These are phyloP conservation scores for Xerocomus amazonicus DNA, from an alignment of 1,284 basidiomycete species.

Conservation along the genomic window DNA sequence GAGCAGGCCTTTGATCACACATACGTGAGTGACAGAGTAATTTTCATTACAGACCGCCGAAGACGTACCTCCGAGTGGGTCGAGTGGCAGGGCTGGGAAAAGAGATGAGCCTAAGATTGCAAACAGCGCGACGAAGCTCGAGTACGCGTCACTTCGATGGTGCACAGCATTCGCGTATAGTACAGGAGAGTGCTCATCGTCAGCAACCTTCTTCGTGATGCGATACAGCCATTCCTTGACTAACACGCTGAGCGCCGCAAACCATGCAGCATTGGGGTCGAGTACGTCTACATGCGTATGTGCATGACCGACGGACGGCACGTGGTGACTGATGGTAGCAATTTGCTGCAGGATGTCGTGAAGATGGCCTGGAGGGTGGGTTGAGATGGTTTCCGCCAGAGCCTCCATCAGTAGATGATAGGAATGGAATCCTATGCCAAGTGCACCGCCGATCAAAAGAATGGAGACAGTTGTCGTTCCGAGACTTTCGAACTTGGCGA, in stretches of 20 bases:
- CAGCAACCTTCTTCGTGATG: conserved; percentile 83
- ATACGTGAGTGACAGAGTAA: conserved; percentile 10
- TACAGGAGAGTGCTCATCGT: conserved; percentile 87
- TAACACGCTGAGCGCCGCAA: conserved; percentile 78
- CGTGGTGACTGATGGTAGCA: conserved; percentile 50
- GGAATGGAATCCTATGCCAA: conserved; percentile 93
- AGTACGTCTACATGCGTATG: conserved; percentile 61
- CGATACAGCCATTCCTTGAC: conserved; percentile 94
- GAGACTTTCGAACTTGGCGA: conserved; percentile 92
- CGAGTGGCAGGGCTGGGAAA: conserved; percentile 83
- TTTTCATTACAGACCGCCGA: background rate
- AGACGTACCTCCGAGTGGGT: conserved; percentile 83
- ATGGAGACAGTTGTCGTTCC: conserved; percentile 85
- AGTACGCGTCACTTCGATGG: conserved; percentile 93
- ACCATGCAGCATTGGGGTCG: conserved; percentile 96
- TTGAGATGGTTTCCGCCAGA: conserved; percentile 55
- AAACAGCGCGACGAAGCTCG: conserved; percentile 81
- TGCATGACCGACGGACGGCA: conserved; percentile 46
- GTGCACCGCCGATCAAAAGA: conserved; percentile 80
- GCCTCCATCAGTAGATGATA: conserved; percentile 75
- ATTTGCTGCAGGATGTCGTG: conserved; percentile 59
- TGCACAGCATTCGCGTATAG: conserved; percentile 90
- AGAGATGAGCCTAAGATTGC: conserved; percentile 88
- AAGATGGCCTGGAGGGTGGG: conserved; percentile 55
- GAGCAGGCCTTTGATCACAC: conserved; percentile 56